Base-by-base conservation (phyloP, 2,329 filamentous ascomycete genomes). In the Basipetospora chlamydospora region DNA sequence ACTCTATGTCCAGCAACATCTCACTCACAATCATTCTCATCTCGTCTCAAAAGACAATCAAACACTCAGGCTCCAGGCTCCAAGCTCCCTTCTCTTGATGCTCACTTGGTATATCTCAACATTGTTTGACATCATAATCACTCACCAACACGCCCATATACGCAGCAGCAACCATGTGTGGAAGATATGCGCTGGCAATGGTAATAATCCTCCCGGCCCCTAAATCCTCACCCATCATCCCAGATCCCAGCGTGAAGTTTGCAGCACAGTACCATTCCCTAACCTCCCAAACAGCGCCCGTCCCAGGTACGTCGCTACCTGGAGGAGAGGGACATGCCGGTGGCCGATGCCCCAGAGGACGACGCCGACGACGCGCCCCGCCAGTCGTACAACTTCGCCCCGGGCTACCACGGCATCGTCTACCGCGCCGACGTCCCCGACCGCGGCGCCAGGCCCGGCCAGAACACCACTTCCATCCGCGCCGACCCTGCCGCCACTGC, bases 381-480 rank as follows among this genome's bases (percentile, higher is more conserved):
- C 26, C 80, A 84, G 50, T 85, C 73, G 25, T 94, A 92, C 61
- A 96, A 96, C 54, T 92, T 98, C 52, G 85, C 88, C 0, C 90
- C 90, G 0, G 82, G 87, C 0, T 82, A 85, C 42, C 69, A 80
- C 49, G 88, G 90, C 23, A 64, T 90, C 17, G 82, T 96, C 18
- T 94, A 93, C 53, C 75, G 86, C 41, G 84, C 84, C 23, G 74
- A 85, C 35, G 68, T 70, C 5, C 67, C 75, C 10, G 74, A 79
- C 40, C 60, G 62, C 43, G 73, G 73, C n/a, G 65, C 67, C 11
- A 66, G 67, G 1, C 55, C 57, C 12, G 46, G 47, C 21, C 43
- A 47, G 20, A n/a, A n/a, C n/a, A n/a, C n/a, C n/a, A n/a, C n/a
- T n/a, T n/a, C n/a, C n/a, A n/a, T n/a, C n/a, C n/a, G n/a, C n/a